A percentile compares a stretch with the other conserved stretches of the same genome.
Conservation (phyloP, 2,329 filamentous ascomycete species). For the Arachnomyces sp. region DNA sequence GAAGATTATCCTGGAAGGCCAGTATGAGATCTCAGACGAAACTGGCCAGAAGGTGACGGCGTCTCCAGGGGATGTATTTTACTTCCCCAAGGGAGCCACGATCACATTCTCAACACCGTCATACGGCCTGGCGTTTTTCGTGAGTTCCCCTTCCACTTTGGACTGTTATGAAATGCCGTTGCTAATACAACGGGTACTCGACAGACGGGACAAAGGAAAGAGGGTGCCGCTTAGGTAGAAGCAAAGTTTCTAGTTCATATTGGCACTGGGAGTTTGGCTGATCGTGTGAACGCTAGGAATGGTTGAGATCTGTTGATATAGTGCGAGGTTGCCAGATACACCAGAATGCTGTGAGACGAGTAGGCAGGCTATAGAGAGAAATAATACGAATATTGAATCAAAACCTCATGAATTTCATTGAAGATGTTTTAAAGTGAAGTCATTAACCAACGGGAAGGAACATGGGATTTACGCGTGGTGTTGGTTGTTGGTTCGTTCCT, state of each 20-base stretch:
- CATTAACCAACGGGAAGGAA: too few relatives aligned
- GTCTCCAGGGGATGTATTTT: conserved; percentile 58
- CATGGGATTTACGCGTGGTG: too few relatives aligned
- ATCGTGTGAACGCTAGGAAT: too few relatives aligned
- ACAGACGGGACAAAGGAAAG: conserved; percentile 10
- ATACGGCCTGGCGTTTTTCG: conserved; percentile 55
- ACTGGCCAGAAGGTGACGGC: conserved; percentile 54
- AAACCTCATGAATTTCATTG: too few relatives aligned
- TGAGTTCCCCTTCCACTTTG: conserved; percentile 19
- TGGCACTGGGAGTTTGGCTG: too few relatives aligned
- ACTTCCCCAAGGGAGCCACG: conserved; percentile 58
- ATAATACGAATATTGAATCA: too few relatives aligned
- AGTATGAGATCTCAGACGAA: conserved; percentile 58
- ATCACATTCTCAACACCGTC: conserved; percentile 59
- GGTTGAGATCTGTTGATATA: too few relatives aligned
- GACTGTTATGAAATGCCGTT: background rate
- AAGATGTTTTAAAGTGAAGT: too few relatives aligned
- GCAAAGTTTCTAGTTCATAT: background rate
- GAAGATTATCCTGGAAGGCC: conserved; percentile 65
- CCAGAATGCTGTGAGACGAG: too few relatives aligned
- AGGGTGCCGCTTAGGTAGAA: conserved; percentile 6
- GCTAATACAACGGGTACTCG: background rate
- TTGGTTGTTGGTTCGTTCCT: too few relatives aligned
- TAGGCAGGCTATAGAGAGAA: too few relatives aligned
- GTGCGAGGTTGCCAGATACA: too few relatives aligned